Evolutionary conservation across 306 rosid species (phyloP).

Genomic region (Sophora flavescens): DNA sequence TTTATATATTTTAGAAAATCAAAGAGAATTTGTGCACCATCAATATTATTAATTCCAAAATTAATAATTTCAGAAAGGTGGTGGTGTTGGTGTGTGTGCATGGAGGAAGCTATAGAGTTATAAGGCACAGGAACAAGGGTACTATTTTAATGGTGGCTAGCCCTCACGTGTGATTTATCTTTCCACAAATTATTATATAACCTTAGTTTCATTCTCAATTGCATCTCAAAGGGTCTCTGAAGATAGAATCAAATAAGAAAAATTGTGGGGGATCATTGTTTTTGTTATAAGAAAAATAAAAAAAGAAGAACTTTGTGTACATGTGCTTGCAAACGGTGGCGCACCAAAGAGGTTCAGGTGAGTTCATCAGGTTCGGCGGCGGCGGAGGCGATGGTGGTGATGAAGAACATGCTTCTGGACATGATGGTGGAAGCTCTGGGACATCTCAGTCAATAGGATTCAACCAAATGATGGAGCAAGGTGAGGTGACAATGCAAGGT

Average conservation of each 20-base stretch:
- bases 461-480: slow-evolving; percentile 24
- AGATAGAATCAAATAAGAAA: not conserved
- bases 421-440: not conserved
- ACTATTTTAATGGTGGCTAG: slow-evolving; percentile 45
- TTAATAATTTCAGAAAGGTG: not conserved
- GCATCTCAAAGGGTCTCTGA: slow-evolving; percentile 39
- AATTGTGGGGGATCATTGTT: slow-evolving; percentile 12
- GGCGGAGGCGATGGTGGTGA: not conserved
- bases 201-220: slow-evolving; percentile 30
- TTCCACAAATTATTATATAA: slow-evolving; percentile 34
- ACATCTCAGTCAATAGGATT: not conserved
- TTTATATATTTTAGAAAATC: slow-evolving; percentile 22
- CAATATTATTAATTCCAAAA: not conserved
- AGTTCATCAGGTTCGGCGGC: slow-evolving; percentile 39
- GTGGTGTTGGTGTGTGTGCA: slow-evolving; percentile 14
- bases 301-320: slow-evolving; percentile 31
- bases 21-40: slow-evolving; percentile 28
- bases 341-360: slow-evolving; percentile 50
- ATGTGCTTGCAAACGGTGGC: slow-evolving; percentile 60
- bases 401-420: not conserved
- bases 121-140: not conserved
- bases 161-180: slow-evolving; percentile 38
- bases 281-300: not conserved
- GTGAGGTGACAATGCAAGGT: slow-evolving; percentile 42
- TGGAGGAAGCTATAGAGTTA: slow-evolving; percentile 2